phyloP scores from a whole-genome alignment of 352 stramenopile genomes.

The Globisporangium sylvaticum region DNA sequence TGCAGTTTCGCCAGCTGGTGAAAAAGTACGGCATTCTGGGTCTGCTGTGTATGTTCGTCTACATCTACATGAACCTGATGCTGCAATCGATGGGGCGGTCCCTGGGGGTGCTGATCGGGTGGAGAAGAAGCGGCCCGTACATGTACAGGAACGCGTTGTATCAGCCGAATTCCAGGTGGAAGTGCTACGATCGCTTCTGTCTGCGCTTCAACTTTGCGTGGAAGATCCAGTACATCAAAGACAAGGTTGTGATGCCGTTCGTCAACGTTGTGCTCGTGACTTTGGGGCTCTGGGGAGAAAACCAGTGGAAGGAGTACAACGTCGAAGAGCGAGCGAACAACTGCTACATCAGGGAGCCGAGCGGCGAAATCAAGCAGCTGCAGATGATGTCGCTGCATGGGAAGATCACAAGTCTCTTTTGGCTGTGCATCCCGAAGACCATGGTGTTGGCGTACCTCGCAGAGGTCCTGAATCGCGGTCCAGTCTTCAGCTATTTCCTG shows the following conservation, averaged over 20 bases:
- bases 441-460: conserved; percentile 46
- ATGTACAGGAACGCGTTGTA: conserved; percentile 43
- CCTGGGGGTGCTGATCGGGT: conserved; percentile 35
- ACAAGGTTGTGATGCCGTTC: conserved; percentile 57
- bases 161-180: conserved; percentile 24
- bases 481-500: conserved; percentile 57
- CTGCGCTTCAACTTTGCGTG: conserved; percentile 53
- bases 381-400: conserved; percentile 68
- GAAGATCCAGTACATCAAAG: conserved; percentile 52
- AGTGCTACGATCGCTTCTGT: conserved; percentile 40
- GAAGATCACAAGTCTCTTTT: conserved; percentile 62
- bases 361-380: conserved; percentile 54
- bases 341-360: conserved; percentile 56
- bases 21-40: conserved; percentile 43
- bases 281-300: conserved; percentile 40
- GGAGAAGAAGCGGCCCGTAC: conserved; percentile 27
- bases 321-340: conserved; percentile 54
- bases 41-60: conserved; percentile 37
- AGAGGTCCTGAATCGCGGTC: conserved; percentile 51
- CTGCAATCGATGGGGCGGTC: conserved; percentile 38
- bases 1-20: conserved; percentile 26
- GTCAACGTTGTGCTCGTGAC: conserved; percentile 45
- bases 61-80: conserved; percentile 53
- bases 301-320: conserved; percentile 50
- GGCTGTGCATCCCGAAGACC: conserved; percentile 49